Evolutionary conservation across 139 green algal species (phyloP).

Genomic region (Mychonastes homosphaera): DNA sequence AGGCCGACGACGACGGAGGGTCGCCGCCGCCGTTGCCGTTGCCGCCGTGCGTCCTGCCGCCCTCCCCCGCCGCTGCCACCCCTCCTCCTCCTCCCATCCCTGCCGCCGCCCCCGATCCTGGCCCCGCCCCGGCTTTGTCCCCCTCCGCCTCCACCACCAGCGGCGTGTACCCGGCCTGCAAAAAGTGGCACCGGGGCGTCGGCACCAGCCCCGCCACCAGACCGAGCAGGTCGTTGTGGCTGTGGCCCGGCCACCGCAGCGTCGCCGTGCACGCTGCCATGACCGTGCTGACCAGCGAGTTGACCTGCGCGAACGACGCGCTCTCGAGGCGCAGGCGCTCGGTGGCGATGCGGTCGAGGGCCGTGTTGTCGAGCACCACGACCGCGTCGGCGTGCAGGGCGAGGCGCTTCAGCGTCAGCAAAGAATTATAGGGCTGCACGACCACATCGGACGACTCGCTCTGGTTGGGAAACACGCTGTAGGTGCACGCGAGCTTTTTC

Average conservation of each 20-base stretch:
- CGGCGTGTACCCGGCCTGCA: too few relatives aligned
- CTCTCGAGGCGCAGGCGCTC: constrained; percentile 60
- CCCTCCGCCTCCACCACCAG: too few relatives aligned
- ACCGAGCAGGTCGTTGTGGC: constrained; percentile 98
- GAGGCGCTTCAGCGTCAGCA: constrained; percentile 96
- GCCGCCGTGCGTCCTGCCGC: too few relatives aligned
- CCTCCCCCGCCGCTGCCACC: too few relatives aligned
- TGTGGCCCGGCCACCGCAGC: constrained; percentile 94
- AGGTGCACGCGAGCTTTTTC: constrained; percentile 95
- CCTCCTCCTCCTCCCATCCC: too few relatives aligned
- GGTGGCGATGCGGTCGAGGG: constrained; percentile 79
- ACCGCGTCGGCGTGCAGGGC: constrained; percentile 86
- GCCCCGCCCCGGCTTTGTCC: too few relatives aligned
- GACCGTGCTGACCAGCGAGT: constrained; percentile 92
- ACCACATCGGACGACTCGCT: constrained; percentile 91
- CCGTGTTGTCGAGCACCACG: constrained; percentile 87
- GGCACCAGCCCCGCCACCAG: constrained; percentile 91
- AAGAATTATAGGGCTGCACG: constrained; percentile 98
- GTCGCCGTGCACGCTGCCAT: constrained; percentile 97
- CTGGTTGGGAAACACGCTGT: constrained; percentile 98
- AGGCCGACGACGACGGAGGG: constrained; percentile 52
- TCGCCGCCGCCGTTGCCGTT: constrained; percentile 85
- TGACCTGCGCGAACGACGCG: constrained; percentile 76
- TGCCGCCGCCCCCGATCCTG: too few relatives aligned
- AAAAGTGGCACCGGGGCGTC: constrained; percentile 94